phyloP scores from a whole-genome alignment of 805 yeast species.

The Lachancea waltii region DNA sequence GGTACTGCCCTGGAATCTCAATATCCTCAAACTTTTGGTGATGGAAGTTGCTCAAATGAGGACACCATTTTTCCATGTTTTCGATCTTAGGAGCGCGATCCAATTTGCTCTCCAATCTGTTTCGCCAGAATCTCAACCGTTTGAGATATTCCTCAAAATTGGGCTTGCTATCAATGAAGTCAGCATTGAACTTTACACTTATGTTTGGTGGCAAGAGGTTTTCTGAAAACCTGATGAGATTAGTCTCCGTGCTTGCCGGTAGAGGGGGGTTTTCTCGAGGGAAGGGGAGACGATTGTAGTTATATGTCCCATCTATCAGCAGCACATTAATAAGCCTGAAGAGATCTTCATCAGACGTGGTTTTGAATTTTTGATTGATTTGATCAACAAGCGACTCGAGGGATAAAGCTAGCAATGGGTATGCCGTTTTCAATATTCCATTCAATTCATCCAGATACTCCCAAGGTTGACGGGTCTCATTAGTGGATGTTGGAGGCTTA shows the following conservation, averaged over 20 bases:
- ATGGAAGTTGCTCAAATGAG: constrained; percentile 94
- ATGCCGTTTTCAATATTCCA: constrained; percentile 93
- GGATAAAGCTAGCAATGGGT: constrained; percentile 86
- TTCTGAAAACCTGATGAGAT: constrained; percentile 83
- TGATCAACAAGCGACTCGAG: constrained; percentile 94
- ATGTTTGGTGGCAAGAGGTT: constrained; percentile 85
- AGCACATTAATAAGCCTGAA: constrained; percentile 89
- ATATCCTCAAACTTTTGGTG: constrained; percentile 97
- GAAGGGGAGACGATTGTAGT: constrained; percentile 74
- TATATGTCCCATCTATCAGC: constrained; percentile 88
- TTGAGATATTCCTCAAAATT: constrained; percentile 80
- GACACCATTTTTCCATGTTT: constrained; percentile 83
- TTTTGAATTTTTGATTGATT: constrained; percentile 86
- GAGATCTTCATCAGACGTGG: constrained; percentile 92
- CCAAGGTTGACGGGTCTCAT: constrained; percentile 71
- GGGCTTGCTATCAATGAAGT: constrained; percentile 81
- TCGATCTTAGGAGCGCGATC: constrained; percentile 78
- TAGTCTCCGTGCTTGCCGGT: constrained; percentile 87
- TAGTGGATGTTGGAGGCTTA: constrained; percentile 16
- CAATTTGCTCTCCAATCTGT: constrained; percentile 81
- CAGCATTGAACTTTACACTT: constrained; percentile 84
- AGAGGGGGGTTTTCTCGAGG: constrained; percentile 84
- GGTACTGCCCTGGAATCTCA: constrained; percentile 95
- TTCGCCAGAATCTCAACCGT: constrained; percentile 86
- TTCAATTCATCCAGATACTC: constrained; percentile 87